Percentiles rank a stretch among this genome's conserved stretches.
Evolutionary conservation across 192 early-diverging fungal species (phyloP).

Genomic region (Spinellus fusiger): DNA sequence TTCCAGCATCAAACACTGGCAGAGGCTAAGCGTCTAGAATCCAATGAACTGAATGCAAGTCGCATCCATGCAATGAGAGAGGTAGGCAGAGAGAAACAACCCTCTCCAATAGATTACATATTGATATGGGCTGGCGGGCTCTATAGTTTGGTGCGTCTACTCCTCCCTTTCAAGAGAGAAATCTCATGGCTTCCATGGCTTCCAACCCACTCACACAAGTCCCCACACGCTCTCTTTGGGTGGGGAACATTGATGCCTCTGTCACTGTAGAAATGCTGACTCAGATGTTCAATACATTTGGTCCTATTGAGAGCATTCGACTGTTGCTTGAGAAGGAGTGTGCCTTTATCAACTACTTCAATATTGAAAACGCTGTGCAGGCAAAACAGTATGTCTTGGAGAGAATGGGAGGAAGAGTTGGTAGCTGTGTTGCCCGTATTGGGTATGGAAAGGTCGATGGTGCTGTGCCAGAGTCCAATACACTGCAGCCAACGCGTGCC

Average conservation of each 20-base stretch:
- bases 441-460: slow-evolving; percentile 77
- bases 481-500: slow-evolving; percentile 66
- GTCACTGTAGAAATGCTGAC: slow-evolving; percentile 77
- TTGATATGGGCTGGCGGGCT: not conserved
- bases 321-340: slow-evolving; percentile 93
- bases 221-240: slow-evolving; percentile 88
- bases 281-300: slow-evolving; percentile 79
- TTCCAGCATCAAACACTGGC: not conserved
- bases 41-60: not conserved
- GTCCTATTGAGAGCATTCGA: slow-evolving; percentile 83
- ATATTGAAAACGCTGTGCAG: slow-evolving; percentile 79
- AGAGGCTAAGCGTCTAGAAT: not conserved
- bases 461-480: slow-evolving; percentile 31
- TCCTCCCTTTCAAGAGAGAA: slow-evolving; percentile 11
- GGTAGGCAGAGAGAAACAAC: not conserved
- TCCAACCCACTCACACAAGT: slow-evolving; percentile 27
- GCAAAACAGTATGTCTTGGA: slow-evolving; percentile 81
- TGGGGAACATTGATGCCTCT: slow-evolving; percentile 82
- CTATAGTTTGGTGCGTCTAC: slow-evolving; percentile 22
- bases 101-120: not conserved
- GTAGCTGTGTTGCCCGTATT: slow-evolving; percentile 69
- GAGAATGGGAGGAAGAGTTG: slow-evolving; percentile 66
- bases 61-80: not conserved
- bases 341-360: slow-evolving; percentile 87
- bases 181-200: not conserved